Base-by-base conservation (phyloP, 164 flowering plant species). In the Nymphaea colorata region DNA sequence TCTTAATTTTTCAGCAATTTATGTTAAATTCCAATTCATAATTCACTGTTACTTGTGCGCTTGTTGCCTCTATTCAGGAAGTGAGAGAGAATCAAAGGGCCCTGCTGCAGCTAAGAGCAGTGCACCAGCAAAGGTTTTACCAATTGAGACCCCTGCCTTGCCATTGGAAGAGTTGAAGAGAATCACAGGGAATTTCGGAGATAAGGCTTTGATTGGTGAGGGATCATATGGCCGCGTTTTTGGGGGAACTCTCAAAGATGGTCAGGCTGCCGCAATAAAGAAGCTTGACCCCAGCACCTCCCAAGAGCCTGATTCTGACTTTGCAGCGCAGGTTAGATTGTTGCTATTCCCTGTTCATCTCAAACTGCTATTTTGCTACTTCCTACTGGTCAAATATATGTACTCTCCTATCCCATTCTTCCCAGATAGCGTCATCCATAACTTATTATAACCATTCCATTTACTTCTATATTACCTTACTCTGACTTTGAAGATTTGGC, bases 201-300 rank as follows among this genome's bases (percentile, higher is more conserved):
- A 78, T 2, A 86, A 91, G 71, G 80, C 93, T 55, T 82, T 91
- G 83, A 80, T 91, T 7, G 97, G 97, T 15, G 97, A 91, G 78
- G 97, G 97, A 5, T 91, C 97, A 4, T 88, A 86, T 69, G 95
- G 89, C 64, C 82, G 97, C 0, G 97, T 88, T 45, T 91, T 86
- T 70, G 74, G 64, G 67, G 97, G 84, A 16, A 87, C 80, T 75
- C 69, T 87, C 41, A 79, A 71, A 41, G 65, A 59, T 68, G 97
- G 90, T 0, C 47, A 68, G 51, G 67, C 45, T 44, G 88, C 78
- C 6, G 97, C 95, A 2, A 77, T 91, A 55, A 91, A 91, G 80
- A 88, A 87, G 78, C 74, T 90, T 44, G 96, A 90, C 67, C 73
- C 89, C n/a, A 76, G 78, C 71, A 69, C 85, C 59, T 77, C 90